A percentile compares a stretch with the other conserved stretches of the same genome.
phyloP scores from a whole-genome alignment of 805 yeast genomes.

The Barnettozyma sp. region DNA sequence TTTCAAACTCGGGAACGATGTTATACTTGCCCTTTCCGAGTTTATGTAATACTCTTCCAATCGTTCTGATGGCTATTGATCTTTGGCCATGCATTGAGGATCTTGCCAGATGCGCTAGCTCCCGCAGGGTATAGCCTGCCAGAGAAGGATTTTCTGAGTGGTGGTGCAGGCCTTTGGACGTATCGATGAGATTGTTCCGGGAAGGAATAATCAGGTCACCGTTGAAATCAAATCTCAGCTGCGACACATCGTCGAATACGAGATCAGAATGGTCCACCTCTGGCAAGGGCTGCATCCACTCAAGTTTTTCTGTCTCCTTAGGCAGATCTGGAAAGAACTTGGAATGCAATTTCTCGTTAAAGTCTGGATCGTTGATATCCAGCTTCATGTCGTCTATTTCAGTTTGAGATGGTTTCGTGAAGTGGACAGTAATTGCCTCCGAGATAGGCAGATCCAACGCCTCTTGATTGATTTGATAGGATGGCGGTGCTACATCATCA shows the following conservation, averaged over 20 bases:
- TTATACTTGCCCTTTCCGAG: slow-evolving; percentile 57
- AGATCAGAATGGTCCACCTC: slow-evolving; percentile 29
- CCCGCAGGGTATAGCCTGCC: slow-evolving; percentile 88
- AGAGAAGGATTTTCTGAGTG: slow-evolving; percentile 83
- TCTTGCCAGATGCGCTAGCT: slow-evolving; percentile 70
- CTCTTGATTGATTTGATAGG: slow-evolving; percentile 40
- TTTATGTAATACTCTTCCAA: slow-evolving; percentile 83
- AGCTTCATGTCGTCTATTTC: slow-evolving; percentile 27
- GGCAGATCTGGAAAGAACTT: slow-evolving; percentile 90
- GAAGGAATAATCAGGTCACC: slow-evolving; percentile 67
- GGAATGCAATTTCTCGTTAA: slow-evolving; percentile 69
- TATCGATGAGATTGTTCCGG: slow-evolving; percentile 40
- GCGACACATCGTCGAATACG: slow-evolving; percentile 44
- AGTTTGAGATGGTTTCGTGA: slow-evolving; percentile 42
- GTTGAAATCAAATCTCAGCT: slow-evolving; percentile 80
- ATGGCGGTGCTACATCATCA: slow-evolving; percentile 46
- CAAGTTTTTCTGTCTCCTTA: slow-evolving; percentile 67
- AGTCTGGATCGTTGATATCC: slow-evolving; percentile 71
- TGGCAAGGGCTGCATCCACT: slow-evolving; percentile 83
- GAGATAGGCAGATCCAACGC: slow-evolving; percentile 37
- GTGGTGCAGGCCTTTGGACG: slow-evolving; percentile 75
- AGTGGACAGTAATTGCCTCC: slow-evolving; percentile 51
- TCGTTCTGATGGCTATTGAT: slow-evolving; percentile 74
- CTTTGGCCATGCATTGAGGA: slow-evolving; percentile 82
- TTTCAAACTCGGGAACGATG: slow-evolving; percentile 39